A percentile compares a stretch with the other conserved stretches of the same genome.
Conservation (phyloP, 2,329 filamentous ascomycete genomes). For the Tolypocladium endophyticum region DNA sequence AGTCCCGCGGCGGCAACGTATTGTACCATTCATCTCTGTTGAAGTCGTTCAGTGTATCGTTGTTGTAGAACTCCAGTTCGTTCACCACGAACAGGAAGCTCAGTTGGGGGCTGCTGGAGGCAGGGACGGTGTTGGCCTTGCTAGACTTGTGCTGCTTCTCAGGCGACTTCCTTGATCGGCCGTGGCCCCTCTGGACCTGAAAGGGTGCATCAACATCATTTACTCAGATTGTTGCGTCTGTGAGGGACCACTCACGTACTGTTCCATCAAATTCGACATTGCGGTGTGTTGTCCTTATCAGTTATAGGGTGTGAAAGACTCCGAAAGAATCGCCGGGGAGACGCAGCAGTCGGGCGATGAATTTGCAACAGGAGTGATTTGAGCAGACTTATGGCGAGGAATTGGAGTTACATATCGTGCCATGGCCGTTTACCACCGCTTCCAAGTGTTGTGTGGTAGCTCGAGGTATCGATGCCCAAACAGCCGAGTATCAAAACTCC, state of each 20-base stretch:
- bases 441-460: neutral
- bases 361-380: neutral
- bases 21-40: constrained; percentile 16
- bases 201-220: neutral
- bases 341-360: neutral
- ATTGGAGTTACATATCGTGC: constrained; percentile 8
- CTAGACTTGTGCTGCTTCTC: neutral
- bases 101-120: neutral
- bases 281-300: neutral
- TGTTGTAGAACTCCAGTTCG: constrained; percentile 15
- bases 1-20: constrained; percentile 15
- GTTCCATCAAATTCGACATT: neutral
- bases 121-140: constrained; percentile 1
- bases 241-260: neutral
- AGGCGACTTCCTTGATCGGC: neutral
- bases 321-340: neutral
- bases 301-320: neutral
- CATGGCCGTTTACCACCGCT: neutral
- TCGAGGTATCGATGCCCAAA: constrained; percentile 13
- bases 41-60: constrained; percentile 3
- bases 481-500: constrained; percentile 3
- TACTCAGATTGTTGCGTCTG: neutral
- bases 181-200: neutral
- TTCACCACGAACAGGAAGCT: constrained; percentile 30
- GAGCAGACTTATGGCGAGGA: neutral